Evolutionary conservation across 768 basidiomycete genomes (phyloP), one percentile per base, ranked within the genome.

Genomic region (Wakefieldia striispora): DNA sequence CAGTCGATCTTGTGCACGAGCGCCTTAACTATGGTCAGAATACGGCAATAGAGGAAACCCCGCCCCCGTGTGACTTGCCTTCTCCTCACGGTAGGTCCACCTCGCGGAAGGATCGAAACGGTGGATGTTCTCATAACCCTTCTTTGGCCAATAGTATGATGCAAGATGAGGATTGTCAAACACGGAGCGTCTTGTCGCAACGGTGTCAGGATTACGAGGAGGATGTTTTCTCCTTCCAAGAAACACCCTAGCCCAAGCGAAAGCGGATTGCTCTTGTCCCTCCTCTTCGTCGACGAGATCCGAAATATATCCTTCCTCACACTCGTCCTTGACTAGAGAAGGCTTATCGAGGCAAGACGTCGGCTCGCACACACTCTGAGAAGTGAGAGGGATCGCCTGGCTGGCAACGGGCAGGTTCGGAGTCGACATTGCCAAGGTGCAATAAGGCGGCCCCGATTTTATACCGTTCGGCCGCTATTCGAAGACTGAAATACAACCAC

Each of bases 51-150:
- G 14, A 33, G 5, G 3, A 16, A 33, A n/a, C n/a, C n/a, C n/a
- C 33, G 8, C 13, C 16, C 7, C 3, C 13, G 14, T 16, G 6
- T 14, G 14, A 58, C 68, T 47, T 31, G 73, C 75, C 61, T 62
- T 70, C 58, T 85, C 80, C 59, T 84, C 82, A 35, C 73, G 62
- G 49, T 72, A 71, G 4, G 82, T 83, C 83, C 84, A 86, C 16
- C 83, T 72, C 35, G 77, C 77, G 31, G 67, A 67, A 0, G 77
- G 72, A 51, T 85, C 76, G 45, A 85, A 83, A 7, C 82, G 72
- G 45, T 78, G 77, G 11, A 77, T 53, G 57, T 80, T 82, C 61
- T 84, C 81, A 37, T 80, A 81, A 2, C 74, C 66, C 0, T 68
- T 50, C 47, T 73, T 78, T 1, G 81, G 81, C 75, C 71, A 76